Evolutionary conservation across 176 grass and related monocot genomes (phyloP), one percentile per base, ranked within the genome.

Genomic region (Coix lacrymajobi): DNA sequence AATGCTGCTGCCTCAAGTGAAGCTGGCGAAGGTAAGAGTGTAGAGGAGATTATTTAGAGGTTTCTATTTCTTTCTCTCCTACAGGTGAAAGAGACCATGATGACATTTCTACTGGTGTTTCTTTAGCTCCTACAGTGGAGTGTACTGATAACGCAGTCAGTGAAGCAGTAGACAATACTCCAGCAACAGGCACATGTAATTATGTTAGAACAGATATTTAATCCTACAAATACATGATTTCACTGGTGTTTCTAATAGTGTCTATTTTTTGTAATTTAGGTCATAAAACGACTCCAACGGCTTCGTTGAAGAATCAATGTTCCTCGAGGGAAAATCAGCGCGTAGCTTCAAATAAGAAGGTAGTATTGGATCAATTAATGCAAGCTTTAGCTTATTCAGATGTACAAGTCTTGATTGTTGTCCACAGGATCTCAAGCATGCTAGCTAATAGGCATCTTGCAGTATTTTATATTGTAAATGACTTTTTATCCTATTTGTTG

Each of bases 261-360:
- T 73, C 5, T 34, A 8, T 86, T 37, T 24, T n/a, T 73, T 36
- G 24, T 66, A 74, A 64, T 86, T 65, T 86, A 86, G 77, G 45
- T 43, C 2, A 0, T 34, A 34, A 74, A 66, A 73, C 28, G 25
- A 43, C 73, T 52, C 79, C 52, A 19, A 31, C 63, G 19, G 54
- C 43, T 71, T 71, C 24, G 30, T 61, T 49, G 49, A 58, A 78
- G 66, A 71, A 25, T 9, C 69, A 61, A 75, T 29, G 19, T 57
- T 62, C 31, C 38, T 5, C 0, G 16, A 2, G 52, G 77, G 64
- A 22, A 88, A 22, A 13, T 14, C 30, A 38, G 17, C 58, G 38
- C 9, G 33, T 40, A 39, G 6, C 61, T 26, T 33, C 57, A 34
- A 86, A 41, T 69, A n/a, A 70, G 51, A 76, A 87, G 71, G 72